Evolutionary conservation across 2,329 filamentous ascomycete genomes (phyloP).

Genomic region (Fusarium denticulatum): DNA sequence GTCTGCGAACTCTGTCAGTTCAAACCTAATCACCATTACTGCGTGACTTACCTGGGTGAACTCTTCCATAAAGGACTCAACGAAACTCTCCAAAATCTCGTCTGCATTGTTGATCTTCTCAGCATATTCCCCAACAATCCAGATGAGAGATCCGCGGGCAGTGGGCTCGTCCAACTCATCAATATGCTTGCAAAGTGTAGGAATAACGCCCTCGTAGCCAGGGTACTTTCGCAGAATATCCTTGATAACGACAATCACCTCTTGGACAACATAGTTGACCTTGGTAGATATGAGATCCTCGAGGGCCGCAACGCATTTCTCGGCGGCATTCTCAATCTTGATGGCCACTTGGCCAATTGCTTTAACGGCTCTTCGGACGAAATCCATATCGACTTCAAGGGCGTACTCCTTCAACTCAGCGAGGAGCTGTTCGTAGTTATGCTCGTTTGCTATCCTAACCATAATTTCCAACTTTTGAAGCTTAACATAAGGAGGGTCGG

Average conservation of each 20-base stretch:
- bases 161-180: constrained; percentile 96
- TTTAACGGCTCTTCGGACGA: constrained; percentile 91
- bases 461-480: constrained; percentile 98
- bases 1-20: constrained; percentile 64
- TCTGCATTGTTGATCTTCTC: constrained; percentile 99
- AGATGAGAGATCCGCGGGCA: constrained; percentile 90
- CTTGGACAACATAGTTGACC: constrained; percentile 98
- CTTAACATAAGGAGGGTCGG: constrained; percentile 97
- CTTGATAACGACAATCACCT: constrained; percentile 98
- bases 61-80: constrained; percentile 94
- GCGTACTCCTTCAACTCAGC: constrained; percentile 98
- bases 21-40: not conserved
- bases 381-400: constrained; percentile 98
- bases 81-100: constrained; percentile 89
- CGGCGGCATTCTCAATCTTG: constrained; percentile 94
- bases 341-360: constrained; percentile 98
- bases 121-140: constrained; percentile 98
- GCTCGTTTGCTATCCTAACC: constrained; percentile 98
- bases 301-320: constrained; percentile 94
- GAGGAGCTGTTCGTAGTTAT: constrained; percentile 93
- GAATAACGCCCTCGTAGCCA: constrained; percentile 97
- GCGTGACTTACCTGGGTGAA: constrained; percentile 80
- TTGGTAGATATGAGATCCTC: constrained; percentile 96
- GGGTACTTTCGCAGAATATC: constrained; percentile 98
- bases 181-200: constrained; percentile 94